These are phyloP conservation scores for Populus ilicifolia DNA, from an alignment of 345 rosid genomes.

Conservation along the genomic window DNA sequence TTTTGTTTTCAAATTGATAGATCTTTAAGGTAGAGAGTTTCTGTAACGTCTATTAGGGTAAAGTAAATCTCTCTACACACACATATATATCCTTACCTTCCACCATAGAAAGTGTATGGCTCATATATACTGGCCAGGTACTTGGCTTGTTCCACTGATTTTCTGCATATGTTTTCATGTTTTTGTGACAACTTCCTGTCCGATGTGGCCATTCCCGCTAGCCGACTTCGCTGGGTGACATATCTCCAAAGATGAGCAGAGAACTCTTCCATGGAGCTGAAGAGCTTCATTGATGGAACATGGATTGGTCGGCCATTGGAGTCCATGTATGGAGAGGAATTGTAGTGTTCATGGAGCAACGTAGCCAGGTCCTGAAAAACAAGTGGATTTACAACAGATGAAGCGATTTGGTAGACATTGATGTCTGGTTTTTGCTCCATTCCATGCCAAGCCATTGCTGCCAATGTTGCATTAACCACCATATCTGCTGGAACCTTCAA, in stretches of 20 bases:
- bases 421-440: constrained; percentile 53
- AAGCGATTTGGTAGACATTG: constrained; percentile 80
- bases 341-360: constrained; percentile 70
- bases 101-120: constrained; percentile 85
- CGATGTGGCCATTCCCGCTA: constrained; percentile 29
- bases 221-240: constrained; percentile 42
- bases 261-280: constrained; percentile 70
- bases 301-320: constrained; percentile 66
- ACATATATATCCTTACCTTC: constrained; percentile 49
- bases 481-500: constrained; percentile 71
- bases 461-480: constrained; percentile 83
- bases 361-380: constrained; percentile 58
- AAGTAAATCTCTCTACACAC: not conserved
- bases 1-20: not conserved
- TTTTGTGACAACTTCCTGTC: constrained; percentile 54
- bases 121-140: constrained; percentile 70
- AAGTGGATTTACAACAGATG: constrained; percentile 79
- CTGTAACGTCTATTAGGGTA: not conserved
- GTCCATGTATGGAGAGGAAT: constrained; percentile 60
- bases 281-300: constrained; percentile 76
- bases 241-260: constrained; percentile 68
- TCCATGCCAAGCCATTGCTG: constrained; percentile 83
- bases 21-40: too few relatives aligned
- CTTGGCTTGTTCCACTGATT: constrained; percentile 81
- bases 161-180: constrained; percentile 57